These are phyloP conservation scores for Prunus kanzakura DNA, from an alignment of 306 rosid species.

Conservation along the genomic window DNA sequence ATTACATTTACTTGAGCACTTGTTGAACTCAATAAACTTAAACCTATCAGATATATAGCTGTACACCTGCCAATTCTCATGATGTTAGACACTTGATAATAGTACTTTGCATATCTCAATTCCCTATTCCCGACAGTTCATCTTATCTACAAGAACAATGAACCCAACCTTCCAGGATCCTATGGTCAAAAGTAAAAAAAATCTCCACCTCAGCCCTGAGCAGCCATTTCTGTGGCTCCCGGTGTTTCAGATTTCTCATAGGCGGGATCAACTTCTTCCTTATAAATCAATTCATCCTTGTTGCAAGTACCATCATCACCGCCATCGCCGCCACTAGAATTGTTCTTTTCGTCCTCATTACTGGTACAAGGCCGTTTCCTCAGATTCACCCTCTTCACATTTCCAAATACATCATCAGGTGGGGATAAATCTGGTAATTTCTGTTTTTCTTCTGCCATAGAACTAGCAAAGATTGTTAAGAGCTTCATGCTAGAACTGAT, in stretches of 20 bases:
- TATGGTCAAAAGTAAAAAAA: slow-evolving; percentile 20
- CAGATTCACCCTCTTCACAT: slow-evolving; percentile 19
- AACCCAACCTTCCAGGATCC: slow-evolving; percentile 34
- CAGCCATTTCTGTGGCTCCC: slow-evolving; percentile 26
- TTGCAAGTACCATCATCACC: slow-evolving; percentile 19
- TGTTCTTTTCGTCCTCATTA: slow-evolving; percentile 27
- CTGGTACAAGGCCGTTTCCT: slow-evolving; percentile 33
- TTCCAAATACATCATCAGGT: slow-evolving; percentile 26
- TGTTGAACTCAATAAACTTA: neutral
- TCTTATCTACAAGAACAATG: slow-evolving; percentile 46
- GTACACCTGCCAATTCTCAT: slow-evolving; percentile 42
- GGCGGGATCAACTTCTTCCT: neutral
- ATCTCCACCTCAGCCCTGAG: slow-evolving; percentile 18
- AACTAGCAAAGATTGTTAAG: slow-evolving; percentile 20
- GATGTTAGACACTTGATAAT: slow-evolving; percentile 22
- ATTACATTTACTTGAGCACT: slow-evolving; percentile 2
- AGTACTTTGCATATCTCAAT: slow-evolving; percentile 27
- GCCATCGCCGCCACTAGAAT: slow-evolving; percentile 18
- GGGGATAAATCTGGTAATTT: slow-evolving; percentile 29
- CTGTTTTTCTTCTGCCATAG: slow-evolving; percentile 28
- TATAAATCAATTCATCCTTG: slow-evolving; percentile 12
- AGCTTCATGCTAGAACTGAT: slow-evolving; percentile 24
- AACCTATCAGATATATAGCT: slow-evolving; percentile 34
- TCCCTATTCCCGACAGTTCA: slow-evolving; percentile 15
- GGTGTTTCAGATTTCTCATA: slow-evolving; percentile 35